Base-by-base conservation (phyloP, 2,329 filamentous ascomycete genomes). In the Diplodia sapinea region DNA sequence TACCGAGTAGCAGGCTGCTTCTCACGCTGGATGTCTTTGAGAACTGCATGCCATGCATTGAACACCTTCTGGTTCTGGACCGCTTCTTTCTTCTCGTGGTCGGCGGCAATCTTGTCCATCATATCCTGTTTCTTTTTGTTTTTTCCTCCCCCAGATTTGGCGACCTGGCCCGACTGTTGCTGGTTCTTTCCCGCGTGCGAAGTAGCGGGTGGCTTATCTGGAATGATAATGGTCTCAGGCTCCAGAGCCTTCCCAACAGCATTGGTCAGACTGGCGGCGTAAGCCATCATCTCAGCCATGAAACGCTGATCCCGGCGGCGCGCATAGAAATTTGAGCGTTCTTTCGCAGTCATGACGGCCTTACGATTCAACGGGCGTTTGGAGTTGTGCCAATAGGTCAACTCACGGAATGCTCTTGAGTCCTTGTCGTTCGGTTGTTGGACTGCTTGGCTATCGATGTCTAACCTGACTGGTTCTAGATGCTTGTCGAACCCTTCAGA, bases 251-350 rank as follows among this genome's bases (percentile, higher is more conserved):
- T 90, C 3, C 89, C 89, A 1, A 83, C 81, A 0, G 87, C 82
- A 67, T 88, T 89, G 0, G 88, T 91, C 56, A 93, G 80, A 76
- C 89, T 91, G 13, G 88, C 88, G 1, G 91, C 88, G 74, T 93
- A 93, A 1, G 83, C 81, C 33, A 84, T 83, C 77, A 90, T 90
- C 68, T 91, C 88, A 1, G 85, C 84, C 85, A 91, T 90, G 73
- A 87, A 88, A 63, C 81, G 82, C 72, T 93, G 89, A 54, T 89
- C 88, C 65, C 79, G 80, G 69, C 79, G 83, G 64, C 76, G 77
- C 7, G 81, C 79, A 69, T 74, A 80, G 65, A 75, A 77, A 68
- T 62, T 72, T 69, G 70, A 73, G 61, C 76, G 78, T 71, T 79
- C 73, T 72, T 74, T 79, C 66, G 70, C 75, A 11, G 70, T 67